phyloP scores from a whole-genome alignment of 2,329 filamentous ascomycete species.

The Colletotrichum spinosum region DNA sequence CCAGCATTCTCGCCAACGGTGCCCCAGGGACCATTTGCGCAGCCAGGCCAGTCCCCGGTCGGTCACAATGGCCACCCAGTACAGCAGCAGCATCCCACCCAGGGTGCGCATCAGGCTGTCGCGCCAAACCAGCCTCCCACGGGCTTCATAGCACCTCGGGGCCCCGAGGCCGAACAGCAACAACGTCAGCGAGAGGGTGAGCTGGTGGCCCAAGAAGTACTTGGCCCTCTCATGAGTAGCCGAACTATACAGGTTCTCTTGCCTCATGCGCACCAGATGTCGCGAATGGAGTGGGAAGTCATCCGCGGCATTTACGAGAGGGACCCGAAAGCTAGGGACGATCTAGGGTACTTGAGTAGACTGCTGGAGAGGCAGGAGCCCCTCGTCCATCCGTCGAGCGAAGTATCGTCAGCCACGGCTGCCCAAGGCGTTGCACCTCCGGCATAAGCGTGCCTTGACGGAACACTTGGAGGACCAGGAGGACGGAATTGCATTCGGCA shows the following conservation, averaged over 20 bases:
- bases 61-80: slow-evolving; percentile 26
- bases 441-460: slow-evolving; percentile 14
- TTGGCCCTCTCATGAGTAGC: slow-evolving; percentile 71
- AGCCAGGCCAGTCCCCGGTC: slow-evolving; percentile 13
- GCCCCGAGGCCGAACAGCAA: slow-evolving; percentile 49
- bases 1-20: slow-evolving; percentile 62
- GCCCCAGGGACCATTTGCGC: slow-evolving; percentile 46
- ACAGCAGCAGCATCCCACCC: slow-evolving; percentile 39
- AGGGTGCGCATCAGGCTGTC: slow-evolving; percentile 37
- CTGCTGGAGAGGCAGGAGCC: slow-evolving; percentile 62
- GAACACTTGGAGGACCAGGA: background rate
- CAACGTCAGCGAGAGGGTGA: slow-evolving; percentile 65
- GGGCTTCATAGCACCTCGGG: slow-evolving; percentile 32
- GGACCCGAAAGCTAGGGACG: slow-evolving; percentile 73
- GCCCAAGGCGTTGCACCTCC: slow-evolving; percentile 30
- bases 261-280: slow-evolving; percentile 75
- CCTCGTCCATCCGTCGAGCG: slow-evolving; percentile 7
- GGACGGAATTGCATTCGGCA: slow-evolving; percentile 3
- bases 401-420: slow-evolving; percentile 16
- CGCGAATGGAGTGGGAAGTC: slow-evolving; percentile 78
- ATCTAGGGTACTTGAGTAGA: slow-evolving; percentile 67
- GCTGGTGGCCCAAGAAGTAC: slow-evolving; percentile 69
- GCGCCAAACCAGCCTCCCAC: slow-evolving; percentile 40
- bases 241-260: slow-evolving; percentile 78
- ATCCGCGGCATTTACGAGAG: slow-evolving; percentile 75